These are phyloP conservation scores for Boletus vinaceobasis DNA, from an alignment of 768 basidiomycete genomes.

Conservation along the genomic window DNA sequence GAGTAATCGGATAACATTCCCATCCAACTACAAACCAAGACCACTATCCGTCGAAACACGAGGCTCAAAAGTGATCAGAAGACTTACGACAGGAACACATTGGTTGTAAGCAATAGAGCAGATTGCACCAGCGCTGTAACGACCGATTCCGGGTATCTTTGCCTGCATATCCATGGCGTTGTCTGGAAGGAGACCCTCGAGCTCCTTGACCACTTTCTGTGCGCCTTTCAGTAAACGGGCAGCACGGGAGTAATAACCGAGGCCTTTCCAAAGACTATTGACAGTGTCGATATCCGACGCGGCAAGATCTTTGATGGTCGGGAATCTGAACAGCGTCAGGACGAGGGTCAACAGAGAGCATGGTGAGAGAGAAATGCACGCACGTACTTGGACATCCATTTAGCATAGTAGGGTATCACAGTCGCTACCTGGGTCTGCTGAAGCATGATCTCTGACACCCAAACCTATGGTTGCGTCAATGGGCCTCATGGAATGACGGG, in stretches of 20 bases:
- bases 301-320: constrained; percentile 74
- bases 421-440: constrained; percentile 94
- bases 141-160: constrained; percentile 81
- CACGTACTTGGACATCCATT: constrained; percentile 78
- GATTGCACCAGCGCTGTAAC: constrained; percentile 84
- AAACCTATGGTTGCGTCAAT: constrained; percentile 48
- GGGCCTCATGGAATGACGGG: not conserved
- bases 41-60: not conserved
- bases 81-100: constrained; percentile 75
- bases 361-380: not conserved
- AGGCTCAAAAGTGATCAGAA: not conserved
- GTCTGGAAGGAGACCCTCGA: constrained; percentile 68
- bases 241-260: constrained; percentile 88
- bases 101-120: constrained; percentile 88
- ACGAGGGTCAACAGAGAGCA: not conserved
- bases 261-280: constrained; percentile 86
- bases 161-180: constrained; percentile 80
- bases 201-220: constrained; percentile 66
- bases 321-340: constrained; percentile 52
- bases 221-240: constrained; percentile 81
- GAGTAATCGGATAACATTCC: constrained; percentile 85
- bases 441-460: constrained; percentile 92
- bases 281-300: constrained; percentile 76
- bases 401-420: constrained; percentile 90
- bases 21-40: constrained; percentile 61